Evolutionary conservation across 2,329 filamentous ascomycete genomes (phyloP).

Genomic region (Spiromastix sp.): DNA sequence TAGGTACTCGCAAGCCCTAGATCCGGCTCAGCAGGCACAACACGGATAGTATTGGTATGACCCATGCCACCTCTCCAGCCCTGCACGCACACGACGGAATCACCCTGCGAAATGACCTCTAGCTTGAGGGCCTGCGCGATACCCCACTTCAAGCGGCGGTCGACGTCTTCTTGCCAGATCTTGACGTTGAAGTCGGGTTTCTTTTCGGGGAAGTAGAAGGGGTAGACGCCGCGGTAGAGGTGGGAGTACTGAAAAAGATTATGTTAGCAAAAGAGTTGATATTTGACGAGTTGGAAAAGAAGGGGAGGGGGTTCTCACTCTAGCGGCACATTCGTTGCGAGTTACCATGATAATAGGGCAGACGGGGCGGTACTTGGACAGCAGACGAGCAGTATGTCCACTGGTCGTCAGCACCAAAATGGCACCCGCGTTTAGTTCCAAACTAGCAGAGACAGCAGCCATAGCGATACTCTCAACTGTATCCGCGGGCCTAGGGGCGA

Average conservation of each 20-base stretch:
- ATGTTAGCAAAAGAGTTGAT: slow-evolving; percentile 7
- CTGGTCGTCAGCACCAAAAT: slow-evolving; percentile 94
- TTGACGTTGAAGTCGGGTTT: slow-evolving; percentile 91
- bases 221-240: slow-evolving; percentile 95
- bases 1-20: too few relatives aligned
- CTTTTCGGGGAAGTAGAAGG: slow-evolving; percentile 83
- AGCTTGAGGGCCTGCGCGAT: slow-evolving; percentile 79
- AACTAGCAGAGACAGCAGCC: slow-evolving; percentile 87
- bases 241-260: slow-evolving; percentile 58
- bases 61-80: slow-evolving; percentile 59
- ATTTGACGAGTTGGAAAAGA: background rate
- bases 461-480: slow-evolving; percentile 93
- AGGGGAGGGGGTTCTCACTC: slow-evolving; percentile 38
- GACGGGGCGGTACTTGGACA: slow-evolving; percentile 97
- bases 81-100: slow-evolving; percentile 57
- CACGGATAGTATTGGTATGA: slow-evolving; percentile 54
- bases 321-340: slow-evolving; percentile 68
- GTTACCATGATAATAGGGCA: slow-evolving; percentile 99
- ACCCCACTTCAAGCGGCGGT: slow-evolving; percentile 95
- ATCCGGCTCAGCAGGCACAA: slow-evolving; percentile 39
- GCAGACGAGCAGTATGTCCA: slow-evolving; percentile 83
- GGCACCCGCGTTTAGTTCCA: slow-evolving; percentile 92
- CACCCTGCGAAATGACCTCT: slow-evolving; percentile 66
- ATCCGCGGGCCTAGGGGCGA: slow-evolving; percentile 72
- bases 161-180: slow-evolving; percentile 99